These are phyloP conservation scores for Akebia trifoliata DNA, from an alignment of 164 flowering plant species.

Conservation along the genomic window DNA sequence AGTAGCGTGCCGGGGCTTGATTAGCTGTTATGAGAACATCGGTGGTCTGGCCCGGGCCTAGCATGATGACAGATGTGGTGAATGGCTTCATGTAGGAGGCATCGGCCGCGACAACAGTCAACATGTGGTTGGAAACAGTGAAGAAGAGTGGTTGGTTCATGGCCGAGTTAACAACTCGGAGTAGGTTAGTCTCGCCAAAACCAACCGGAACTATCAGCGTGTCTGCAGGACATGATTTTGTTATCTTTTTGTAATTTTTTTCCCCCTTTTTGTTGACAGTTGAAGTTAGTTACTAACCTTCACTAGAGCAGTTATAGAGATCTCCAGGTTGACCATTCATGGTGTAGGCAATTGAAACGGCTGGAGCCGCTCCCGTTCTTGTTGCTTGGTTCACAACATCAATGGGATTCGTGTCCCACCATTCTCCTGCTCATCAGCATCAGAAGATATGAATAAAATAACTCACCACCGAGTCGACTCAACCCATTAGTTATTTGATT, in stretches of 20 bases:
- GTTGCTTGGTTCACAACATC: conserved; percentile 61
- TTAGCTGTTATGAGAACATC: conserved; percentile 67
- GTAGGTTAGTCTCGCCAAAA: conserved; percentile 64
- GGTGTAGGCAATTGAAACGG: conserved; percentile 81
- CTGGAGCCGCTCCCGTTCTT: conserved; percentile 77
- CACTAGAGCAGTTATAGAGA: conserved; percentile 74
- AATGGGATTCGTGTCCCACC: conserved; percentile 89
- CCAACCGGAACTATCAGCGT: conserved; percentile 55
- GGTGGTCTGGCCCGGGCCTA: conserved; percentile 90
- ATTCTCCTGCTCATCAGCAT: conserved; percentile 56
- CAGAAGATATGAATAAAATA: neutral
- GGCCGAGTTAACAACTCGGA: conserved; percentile 64
- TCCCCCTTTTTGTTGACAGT: neutral
- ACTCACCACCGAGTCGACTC: too few relatives aligned
- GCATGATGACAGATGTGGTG: conserved; percentile 64
- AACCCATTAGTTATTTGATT: too few relatives aligned
- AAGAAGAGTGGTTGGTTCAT: conserved; percentile 70
- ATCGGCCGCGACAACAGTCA: conserved; percentile 72
- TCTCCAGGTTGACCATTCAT: conserved; percentile 97
- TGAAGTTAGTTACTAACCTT: conserved; percentile 39
- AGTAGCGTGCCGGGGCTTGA: conserved; percentile 75
- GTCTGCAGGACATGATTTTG: conserved; percentile 27
- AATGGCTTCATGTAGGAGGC: conserved; percentile 69
- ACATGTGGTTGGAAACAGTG: conserved; percentile 61
- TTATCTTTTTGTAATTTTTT: neutral